Evolutionary conservation across 108 stramenopile species (phyloP).

Genomic region (Heterococcus sp.): DNA sequence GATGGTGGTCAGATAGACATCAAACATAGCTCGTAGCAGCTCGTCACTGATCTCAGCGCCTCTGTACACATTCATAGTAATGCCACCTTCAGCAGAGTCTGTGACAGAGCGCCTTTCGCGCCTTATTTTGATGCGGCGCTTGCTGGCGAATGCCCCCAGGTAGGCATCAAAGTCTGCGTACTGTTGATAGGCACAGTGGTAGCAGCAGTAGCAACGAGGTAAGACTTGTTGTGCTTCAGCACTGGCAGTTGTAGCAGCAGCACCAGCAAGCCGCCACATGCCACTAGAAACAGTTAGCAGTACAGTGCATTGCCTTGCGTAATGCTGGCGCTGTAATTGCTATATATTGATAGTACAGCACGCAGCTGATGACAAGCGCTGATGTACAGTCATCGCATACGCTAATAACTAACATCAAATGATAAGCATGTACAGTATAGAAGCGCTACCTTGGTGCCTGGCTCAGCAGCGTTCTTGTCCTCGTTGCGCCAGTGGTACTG

Average conservation of each 20-base stretch:
- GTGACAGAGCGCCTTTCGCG: neutral
- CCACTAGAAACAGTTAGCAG: too few species aligned
- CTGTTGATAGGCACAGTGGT: conserved; percentile 8
- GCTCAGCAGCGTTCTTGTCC: conserved; percentile 13
- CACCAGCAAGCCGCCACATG: too few species aligned
- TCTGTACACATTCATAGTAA: conserved; percentile 55
- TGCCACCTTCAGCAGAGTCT: conserved; percentile 43
- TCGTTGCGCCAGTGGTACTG: conserved; percentile 70
- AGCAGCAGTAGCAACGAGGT: too few species aligned
- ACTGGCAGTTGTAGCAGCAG: too few species aligned
- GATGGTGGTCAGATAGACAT: conserved; percentile 50
- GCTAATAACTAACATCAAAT: too few species aligned
- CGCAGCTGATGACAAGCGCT: too few species aligned
- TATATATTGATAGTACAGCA: too few species aligned
- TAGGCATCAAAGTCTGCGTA: conserved; percentile 65
- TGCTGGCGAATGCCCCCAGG: conserved; percentile 64
- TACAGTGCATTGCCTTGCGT: too few species aligned
- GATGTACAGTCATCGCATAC: too few species aligned
- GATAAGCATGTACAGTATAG: neutral
- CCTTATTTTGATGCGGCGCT: conserved; percentile 60
- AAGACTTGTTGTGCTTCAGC: too few species aligned
- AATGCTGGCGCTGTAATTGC: too few species aligned
- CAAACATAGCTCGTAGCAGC: conserved; percentile 61
- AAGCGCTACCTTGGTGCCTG: neutral
- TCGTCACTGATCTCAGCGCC: conserved; percentile 59